Evolutionary conservation across 2,329 filamentous ascomycete genomes (phyloP).

Genomic region (Fusarium subtropicale): DNA sequence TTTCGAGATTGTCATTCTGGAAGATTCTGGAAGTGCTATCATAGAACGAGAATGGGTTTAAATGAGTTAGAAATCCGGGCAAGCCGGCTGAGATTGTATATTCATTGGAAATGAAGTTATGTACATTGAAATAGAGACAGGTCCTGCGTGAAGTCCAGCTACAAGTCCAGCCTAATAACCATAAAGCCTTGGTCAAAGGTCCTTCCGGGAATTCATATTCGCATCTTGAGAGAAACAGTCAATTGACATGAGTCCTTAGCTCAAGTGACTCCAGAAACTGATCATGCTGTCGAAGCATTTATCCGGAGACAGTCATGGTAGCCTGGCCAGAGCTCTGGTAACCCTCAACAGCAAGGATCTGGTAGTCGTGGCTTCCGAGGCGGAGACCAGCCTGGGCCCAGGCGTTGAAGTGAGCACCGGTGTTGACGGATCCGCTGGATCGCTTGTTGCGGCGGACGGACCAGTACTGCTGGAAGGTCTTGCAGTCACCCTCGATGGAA

Average conservation of each 20-base stretch:
- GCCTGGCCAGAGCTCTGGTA: constrained; percentile 63
- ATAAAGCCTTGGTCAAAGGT: background rate
- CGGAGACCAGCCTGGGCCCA: constrained; percentile 62
- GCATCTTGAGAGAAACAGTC: background rate
- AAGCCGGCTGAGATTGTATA: constrained; percentile 2
- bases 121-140: constrained; percentile 18
- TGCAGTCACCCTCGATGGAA: constrained; percentile 59
- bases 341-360: constrained; percentile 66
- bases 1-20: background rate
- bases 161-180: constrained; percentile 14
- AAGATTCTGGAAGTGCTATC: background rate
- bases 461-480: constrained; percentile 66
- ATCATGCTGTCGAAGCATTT: background rate
- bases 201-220: no score
- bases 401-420: constrained; percentile 63
- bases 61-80: background rate
- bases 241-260: background rate
- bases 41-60: rapidly evolving
- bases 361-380: constrained; percentile 63
- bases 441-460: constrained; percentile 63
- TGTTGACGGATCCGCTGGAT: constrained; percentile 62
- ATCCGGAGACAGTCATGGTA: constrained; percentile 56
- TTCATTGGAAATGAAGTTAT: constrained; percentile 16
- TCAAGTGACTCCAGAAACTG: background rate
- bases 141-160: constrained; percentile 4